Conservation (phyloP, 768 basidiomycete genomes). For the Amylocystis lapponica region DNA sequence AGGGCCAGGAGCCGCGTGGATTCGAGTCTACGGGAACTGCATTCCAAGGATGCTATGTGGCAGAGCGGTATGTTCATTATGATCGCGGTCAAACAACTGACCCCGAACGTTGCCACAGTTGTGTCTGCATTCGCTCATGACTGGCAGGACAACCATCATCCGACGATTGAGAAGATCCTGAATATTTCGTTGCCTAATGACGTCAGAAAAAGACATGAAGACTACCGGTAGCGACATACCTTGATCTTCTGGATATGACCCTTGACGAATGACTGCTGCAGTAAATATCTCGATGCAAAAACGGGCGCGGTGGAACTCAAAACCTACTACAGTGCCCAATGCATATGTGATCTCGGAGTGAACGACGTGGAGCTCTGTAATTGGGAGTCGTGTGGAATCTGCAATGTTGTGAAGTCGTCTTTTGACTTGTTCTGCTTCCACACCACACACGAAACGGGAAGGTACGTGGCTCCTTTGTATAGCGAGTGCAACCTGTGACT, state of each 20-base stretch:
- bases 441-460: conserved; percentile 43
- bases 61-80: conserved; percentile 41
- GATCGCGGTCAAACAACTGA: conserved; percentile 3
- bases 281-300: conserved; percentile 23
- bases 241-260: neutral
- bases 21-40: neutral
- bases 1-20: conserved; percentile 34
- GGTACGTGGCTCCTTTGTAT: conserved; percentile 30
- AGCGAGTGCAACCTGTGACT: too few species aligned
- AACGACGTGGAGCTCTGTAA: conserved; percentile 46
- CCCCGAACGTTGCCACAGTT: conserved; percentile 25
- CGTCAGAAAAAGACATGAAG: conserved; percentile 35
- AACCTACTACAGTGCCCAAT: conserved; percentile 59
- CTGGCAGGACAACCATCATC: conserved; percentile 37
- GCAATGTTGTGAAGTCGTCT: conserved; percentile 49
- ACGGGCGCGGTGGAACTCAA: conserved; percentile 41
- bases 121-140: conserved; percentile 47
- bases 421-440: conserved; percentile 58
- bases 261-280: too few species aligned
- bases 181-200: conserved; percentile 36
- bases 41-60: conserved; percentile 38
- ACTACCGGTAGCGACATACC: conserved; percentile 37
- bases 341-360: conserved; percentile 62
- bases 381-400: conserved; percentile 62
- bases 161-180: conserved; percentile 51